A percentile compares a stretch with the other conserved stretches of the same genome.
These are phyloP conservation scores for Aspergillus proliferans DNA, from an alignment of 2,329 filamentous ascomycete genomes.

Conservation along the genomic window DNA sequence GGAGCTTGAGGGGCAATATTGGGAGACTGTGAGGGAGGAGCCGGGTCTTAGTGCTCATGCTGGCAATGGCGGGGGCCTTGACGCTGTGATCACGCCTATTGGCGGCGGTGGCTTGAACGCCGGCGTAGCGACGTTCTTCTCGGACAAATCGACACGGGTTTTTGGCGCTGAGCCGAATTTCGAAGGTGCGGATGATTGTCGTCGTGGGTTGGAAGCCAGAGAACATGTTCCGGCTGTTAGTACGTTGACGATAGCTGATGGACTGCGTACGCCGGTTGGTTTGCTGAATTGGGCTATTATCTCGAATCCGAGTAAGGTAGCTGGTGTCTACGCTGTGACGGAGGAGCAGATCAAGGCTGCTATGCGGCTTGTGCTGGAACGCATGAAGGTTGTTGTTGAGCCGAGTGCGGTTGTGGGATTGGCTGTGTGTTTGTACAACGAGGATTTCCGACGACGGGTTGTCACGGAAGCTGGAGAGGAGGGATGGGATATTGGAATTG, in stretches of 20 bases:
- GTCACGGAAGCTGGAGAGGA: slow-evolving; percentile 52
- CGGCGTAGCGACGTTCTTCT: slow-evolving; percentile 68
- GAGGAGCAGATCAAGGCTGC: slow-evolving; percentile 77
- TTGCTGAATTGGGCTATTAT: slow-evolving; percentile 70
- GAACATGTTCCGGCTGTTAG: slow-evolving; percentile 61
- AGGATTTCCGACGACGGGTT: slow-evolving; percentile 69
- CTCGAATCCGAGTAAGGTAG: slow-evolving; percentile 62
- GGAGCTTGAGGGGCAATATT: slow-evolving; percentile 72
- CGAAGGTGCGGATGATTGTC: slow-evolving; percentile 76
- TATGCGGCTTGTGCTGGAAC: slow-evolving; percentile 72
- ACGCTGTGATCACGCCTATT: slow-evolving; percentile 74
- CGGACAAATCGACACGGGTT: slow-evolving; percentile 65
- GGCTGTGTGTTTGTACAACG: slow-evolving; percentile 75
- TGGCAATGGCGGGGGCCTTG: slow-evolving; percentile 33
- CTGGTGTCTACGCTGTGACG: slow-evolving; percentile 64
- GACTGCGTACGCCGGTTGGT: slow-evolving; percentile 77
- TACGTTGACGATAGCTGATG: slow-evolving; percentile 80
- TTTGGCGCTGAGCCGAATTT: slow-evolving; percentile 83
- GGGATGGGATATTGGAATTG: slow-evolving; percentile 65
- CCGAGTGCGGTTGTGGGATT: slow-evolving; percentile 79
- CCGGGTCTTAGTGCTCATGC: slow-evolving; percentile 21
- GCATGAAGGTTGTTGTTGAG: slow-evolving; percentile 87
- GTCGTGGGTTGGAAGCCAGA: slow-evolving; percentile 61
- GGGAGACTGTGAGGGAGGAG: slow-evolving; percentile 41
- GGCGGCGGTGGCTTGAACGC: slow-evolving; percentile 85